These are phyloP conservation scores for Lachnum nothofagi DNA, from an alignment of 2,329 filamentous ascomycete genomes.

Conservation along the genomic window DNA sequence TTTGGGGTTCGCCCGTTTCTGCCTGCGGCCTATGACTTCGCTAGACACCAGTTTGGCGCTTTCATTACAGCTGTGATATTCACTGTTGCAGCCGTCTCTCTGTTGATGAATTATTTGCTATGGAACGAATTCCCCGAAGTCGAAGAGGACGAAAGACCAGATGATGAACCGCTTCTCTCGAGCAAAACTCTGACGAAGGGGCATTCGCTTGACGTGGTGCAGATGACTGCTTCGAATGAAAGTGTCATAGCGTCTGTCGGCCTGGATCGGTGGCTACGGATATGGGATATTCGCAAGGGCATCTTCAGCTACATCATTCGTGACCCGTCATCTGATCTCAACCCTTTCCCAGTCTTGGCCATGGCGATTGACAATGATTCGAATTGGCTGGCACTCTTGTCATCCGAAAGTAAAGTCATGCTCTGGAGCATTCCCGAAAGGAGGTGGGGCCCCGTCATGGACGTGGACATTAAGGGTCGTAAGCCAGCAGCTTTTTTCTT, in stretches of 20 bases:
- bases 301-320: slow-evolving; percentile 39
- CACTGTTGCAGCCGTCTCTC: slow-evolving; percentile 57
- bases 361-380: slow-evolving; percentile 61
- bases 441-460: slow-evolving; percentile 50
- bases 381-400: slow-evolving; percentile 62
- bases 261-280: slow-evolving; percentile 61
- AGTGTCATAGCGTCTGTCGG: slow-evolving; percentile 66
- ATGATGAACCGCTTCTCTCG: slow-evolving; percentile 49
- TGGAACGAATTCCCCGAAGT: slow-evolving; percentile 51
- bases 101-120: slow-evolving; percentile 70
- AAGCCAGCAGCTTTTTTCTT: slow-evolving; percentile 63
- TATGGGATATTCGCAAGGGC: slow-evolving; percentile 53
- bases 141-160: slow-evolving; percentile 39
- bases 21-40: slow-evolving; percentile 62
- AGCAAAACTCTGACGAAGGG: slow-evolving; percentile 57
- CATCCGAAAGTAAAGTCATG: slow-evolving; percentile 50
- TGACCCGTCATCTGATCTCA: slow-evolving; percentile 33
- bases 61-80: slow-evolving; percentile 61
- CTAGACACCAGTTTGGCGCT: slow-evolving; percentile 51
- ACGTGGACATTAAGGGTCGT: slow-evolving; percentile 53
- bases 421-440: slow-evolving; percentile 59
- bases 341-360: slow-evolving; percentile 54
- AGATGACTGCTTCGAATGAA: slow-evolving; percentile 56
- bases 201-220: slow-evolving; percentile 64
- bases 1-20: slow-evolving; percentile 44